phyloP scores from a whole-genome alignment of 805 yeast species.

The Yarrowia porcina region DNA sequence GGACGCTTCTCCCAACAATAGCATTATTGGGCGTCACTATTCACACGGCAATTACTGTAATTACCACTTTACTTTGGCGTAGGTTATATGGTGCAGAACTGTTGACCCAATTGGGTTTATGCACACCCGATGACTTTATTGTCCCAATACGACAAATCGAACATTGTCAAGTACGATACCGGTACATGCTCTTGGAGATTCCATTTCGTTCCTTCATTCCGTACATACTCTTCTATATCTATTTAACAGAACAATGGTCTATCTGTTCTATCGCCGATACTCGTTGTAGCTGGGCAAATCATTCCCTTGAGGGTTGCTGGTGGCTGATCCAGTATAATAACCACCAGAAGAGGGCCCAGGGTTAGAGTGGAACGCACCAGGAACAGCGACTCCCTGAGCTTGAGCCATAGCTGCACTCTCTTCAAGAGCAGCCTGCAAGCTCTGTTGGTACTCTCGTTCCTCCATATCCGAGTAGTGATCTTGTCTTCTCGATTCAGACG shows the following conservation, averaged over 20 bases:
- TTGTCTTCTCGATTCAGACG: too few species aligned
- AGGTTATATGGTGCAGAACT: constrained; percentile 1
- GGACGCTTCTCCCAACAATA: background rate
- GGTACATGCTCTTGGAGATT: too few species aligned
- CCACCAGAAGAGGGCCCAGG: constrained; percentile 10
- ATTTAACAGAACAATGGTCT: too few species aligned
- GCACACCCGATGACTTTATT: constrained; percentile 19
- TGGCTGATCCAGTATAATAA: too few species aligned
- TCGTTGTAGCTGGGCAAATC: constrained; percentile 12
- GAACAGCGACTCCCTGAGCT: background rate
- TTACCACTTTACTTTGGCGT: constrained; percentile 7
- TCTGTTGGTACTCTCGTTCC: constrained; percentile 19
- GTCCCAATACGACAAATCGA: constrained; percentile 7
- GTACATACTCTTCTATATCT: too few species aligned
- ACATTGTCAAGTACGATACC: too few species aligned
- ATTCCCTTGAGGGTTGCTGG: too few species aligned
- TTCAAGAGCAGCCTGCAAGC: constrained; percentile 14
- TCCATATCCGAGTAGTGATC: constrained; percentile 7
- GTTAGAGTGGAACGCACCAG: background rate
- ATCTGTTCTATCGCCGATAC: background rate
- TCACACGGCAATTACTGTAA: background rate
- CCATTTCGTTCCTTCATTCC: too few species aligned
- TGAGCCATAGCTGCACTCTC: constrained; percentile 1
- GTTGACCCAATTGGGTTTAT: constrained; percentile 8
- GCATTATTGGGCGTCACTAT: background rate